Evolutionary conservation across 2,329 filamentous ascomycete genomes (phyloP), one percentile per base, ranked within the genome.

Genomic region (Arachnopeziza araneosa): DNA sequence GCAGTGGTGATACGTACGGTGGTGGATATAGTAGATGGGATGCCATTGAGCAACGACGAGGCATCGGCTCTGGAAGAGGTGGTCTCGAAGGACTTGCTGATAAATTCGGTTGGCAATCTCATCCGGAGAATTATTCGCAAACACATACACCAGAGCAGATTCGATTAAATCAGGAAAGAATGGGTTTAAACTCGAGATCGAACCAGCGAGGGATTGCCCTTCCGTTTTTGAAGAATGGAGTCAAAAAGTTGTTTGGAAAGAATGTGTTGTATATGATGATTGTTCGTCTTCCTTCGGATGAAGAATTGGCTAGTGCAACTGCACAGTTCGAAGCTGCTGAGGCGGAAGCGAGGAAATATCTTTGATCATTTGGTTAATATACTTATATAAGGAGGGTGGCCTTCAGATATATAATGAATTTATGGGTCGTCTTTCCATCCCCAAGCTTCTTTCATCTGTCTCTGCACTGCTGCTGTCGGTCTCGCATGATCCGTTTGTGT

Each of bases 401-500:
- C 6, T 7, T 44, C 17, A 44, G 36, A 12, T 44, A 44, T 3
- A 44, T 14, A 14, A 17, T 44, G 12, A 30, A 30, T 2, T 44
- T 12, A 44, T 19, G 10, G 4, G 17, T 44, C 36, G 12, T 17
- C 36, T 19, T 44, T 52, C 79, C 78, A 81, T 19, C 76, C 78
- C 81, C 80, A 84, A 59, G 75, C 77, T 56, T 73, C 73, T 65
- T 76, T 78, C 59, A 84, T 71, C 60, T 79, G 76, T 48, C 72
- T 68, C 49, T 79, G 77, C 26, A 81, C 79, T 10, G 75, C 72
- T 7, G 72, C 74, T 8, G 81, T 84, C 6, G 81, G 82, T 70
- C 81, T 79, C 4, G 77, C 81, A 68, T 82, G 77, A n/a, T 78
- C 76, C 32, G 67, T 71, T 64, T 83, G 79, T 1, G 79, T 81